Conservation (phyloP, 2,329 filamentous ascomycete genomes). For the Calonectria hongkongensis region DNA sequence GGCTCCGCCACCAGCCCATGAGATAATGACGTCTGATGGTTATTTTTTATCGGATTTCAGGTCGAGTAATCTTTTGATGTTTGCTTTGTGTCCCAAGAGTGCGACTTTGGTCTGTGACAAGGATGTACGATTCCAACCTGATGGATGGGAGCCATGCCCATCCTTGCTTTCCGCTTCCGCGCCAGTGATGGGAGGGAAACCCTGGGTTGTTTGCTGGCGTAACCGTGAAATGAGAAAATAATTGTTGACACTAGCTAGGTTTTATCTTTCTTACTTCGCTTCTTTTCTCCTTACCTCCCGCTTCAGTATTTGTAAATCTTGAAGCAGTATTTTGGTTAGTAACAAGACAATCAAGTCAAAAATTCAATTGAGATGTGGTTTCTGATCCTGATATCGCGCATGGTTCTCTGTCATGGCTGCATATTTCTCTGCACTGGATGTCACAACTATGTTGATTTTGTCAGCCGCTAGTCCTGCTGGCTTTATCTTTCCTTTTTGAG, state of each 20-base stretch:
- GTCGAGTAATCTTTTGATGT: neutral
- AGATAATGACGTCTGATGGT: neutral
- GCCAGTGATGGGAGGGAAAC: slow-evolving; percentile 30
- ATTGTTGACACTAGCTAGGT: neutral
- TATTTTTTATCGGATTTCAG: slow-evolving; percentile 1
- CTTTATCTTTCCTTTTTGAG: slow-evolving; percentile 9
- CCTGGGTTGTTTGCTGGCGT: slow-evolving; percentile 20
- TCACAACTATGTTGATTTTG: slow-evolving; percentile 1
- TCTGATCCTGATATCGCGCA: neutral
- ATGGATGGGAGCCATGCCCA: slow-evolving; percentile 37
- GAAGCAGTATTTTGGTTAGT: no score
- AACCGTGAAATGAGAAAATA: neutral
- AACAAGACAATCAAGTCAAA: neutral
- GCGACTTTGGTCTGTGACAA: slow-evolving; percentile 3
- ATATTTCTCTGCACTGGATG: neutral
- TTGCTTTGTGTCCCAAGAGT: neutral
- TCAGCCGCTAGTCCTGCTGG: neutral
- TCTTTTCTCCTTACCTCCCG: neutral
- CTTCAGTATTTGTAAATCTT: neutral
- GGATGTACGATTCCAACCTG: slow-evolving; percentile 29
- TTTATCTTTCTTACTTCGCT: neutral
- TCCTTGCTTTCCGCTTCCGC: slow-evolving; percentile 33
- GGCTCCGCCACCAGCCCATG: neutral
- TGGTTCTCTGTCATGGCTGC: neutral
- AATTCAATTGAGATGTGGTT: neutral